Percentiles rank a stretch among this genome's conserved stretches.
Conservation (phyloP, 2,329 filamentous ascomycete species). For the Aspergillus sp. region DNA sequence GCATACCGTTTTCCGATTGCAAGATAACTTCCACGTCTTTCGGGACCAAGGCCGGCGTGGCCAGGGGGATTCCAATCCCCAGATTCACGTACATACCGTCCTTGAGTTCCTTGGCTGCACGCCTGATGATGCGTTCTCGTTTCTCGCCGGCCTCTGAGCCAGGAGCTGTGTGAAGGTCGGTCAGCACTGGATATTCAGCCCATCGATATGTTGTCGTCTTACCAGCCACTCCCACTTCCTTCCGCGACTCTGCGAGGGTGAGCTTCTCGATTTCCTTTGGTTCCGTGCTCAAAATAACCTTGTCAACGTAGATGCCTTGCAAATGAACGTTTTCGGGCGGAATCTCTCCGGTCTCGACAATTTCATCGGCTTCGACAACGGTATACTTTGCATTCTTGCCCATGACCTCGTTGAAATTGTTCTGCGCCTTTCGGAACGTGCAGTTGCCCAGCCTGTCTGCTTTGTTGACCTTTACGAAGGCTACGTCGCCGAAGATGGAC, state of each 20-base stretch:
- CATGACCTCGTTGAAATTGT: conserved; percentile 69
- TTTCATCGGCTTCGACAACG: conserved; percentile 79
- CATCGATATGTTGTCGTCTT: no score
- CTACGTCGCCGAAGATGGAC: conserved; percentile 67
- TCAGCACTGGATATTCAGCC: no score
- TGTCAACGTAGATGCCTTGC: conserved; percentile 78
- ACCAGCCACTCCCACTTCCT: conserved; percentile 42
- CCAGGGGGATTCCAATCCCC: conserved; percentile 76
- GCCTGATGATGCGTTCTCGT: conserved; percentile 71
- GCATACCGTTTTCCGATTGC: conserved; percentile 78
- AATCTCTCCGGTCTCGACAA: conserved; percentile 68
- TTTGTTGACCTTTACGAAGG: conserved; percentile 69
- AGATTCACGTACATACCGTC: conserved; percentile 88
- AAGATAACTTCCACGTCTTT: conserved; percentile 66
- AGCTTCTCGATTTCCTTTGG: conserved; percentile 72
- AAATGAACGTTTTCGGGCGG: conserved; percentile 68
- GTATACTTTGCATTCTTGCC: conserved; percentile 72
- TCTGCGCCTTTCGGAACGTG: conserved; percentile 68
- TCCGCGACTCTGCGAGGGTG: conserved; percentile 63
- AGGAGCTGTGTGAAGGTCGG: no score
- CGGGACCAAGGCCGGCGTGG: conserved; percentile 69
- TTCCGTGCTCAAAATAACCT: conserved; percentile 66
- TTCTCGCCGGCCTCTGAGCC: conserved; percentile 39
- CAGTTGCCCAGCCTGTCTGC: conserved; percentile 73
- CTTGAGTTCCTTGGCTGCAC: conserved; percentile 74